These are phyloP conservation scores for Sporothrix euskadiensis DNA, from an alignment of 2,329 filamentous ascomycete species.

Conservation along the genomic window DNA sequence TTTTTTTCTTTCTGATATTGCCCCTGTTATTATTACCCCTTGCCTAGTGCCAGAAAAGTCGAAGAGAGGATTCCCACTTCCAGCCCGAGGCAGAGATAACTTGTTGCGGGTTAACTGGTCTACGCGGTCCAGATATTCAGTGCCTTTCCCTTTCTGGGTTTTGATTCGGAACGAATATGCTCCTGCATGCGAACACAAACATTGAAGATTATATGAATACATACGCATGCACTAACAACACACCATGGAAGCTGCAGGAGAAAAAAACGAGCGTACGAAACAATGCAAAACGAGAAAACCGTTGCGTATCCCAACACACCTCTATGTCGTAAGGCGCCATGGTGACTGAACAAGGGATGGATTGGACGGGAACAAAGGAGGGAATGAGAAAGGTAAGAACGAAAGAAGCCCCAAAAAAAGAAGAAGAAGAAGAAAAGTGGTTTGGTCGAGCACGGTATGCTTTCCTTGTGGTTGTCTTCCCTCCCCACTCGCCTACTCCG, in stretches of 20 bases:
- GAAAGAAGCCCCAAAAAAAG: no score
- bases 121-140: conserved; percentile 20
- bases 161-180: neutral
- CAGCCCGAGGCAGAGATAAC: conserved; percentile 39
- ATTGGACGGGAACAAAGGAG: conserved; percentile 10
- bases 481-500: conserved; percentile 21
- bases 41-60: conserved; percentile 26
- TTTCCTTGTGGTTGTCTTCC: neutral
- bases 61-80: conserved; percentile 2
- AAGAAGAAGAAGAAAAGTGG: neutral
- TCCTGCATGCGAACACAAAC: neutral
- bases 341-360: neutral
- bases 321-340: neutral
- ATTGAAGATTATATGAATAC: neutral
- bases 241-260: neutral
- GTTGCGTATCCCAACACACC: neutral
- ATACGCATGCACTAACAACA: neutral
- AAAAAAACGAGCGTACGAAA: neutral
- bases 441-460: neutral
- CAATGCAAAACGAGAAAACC: neutral
- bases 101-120: conserved; percentile 44
- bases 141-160: conserved; percentile 18
- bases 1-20: conserved; percentile 35
- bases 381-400: neutral
- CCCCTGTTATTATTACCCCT: conserved; percentile 35